A percentile compares a stretch with the other conserved stretches of the same genome.
phyloP scores from a whole-genome alignment of 495 filamentous ascomycete species.

The Penicillium canariense region DNA sequence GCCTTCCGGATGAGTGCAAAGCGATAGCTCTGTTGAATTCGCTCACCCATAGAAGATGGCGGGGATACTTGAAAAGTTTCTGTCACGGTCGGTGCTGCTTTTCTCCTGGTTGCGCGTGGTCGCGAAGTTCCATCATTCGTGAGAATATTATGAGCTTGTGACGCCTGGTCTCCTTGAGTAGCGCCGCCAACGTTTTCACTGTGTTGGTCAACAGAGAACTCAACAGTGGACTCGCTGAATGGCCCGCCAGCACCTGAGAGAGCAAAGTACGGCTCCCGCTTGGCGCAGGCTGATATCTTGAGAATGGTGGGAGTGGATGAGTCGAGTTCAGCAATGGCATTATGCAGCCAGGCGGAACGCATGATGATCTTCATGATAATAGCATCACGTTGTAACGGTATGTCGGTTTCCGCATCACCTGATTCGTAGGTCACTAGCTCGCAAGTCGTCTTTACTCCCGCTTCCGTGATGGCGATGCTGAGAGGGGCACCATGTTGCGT shows the following conservation, averaged over 20 bases:
- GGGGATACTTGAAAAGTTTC: constrained; percentile 50
- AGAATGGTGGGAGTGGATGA: constrained; percentile 63
- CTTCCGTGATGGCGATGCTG: constrained; percentile 76
- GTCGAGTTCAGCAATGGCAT: constrained; percentile 80
- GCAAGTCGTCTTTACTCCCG: constrained; percentile 86
- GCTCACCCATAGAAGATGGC: constrained; percentile 40
- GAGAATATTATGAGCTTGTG: constrained; percentile 29
- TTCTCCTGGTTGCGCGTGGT: constrained; percentile 45
- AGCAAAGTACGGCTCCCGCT: constrained; percentile 64
- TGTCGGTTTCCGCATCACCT: constrained; percentile 59
- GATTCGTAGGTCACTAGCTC: constrained; percentile 88
- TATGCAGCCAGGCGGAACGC: constrained; percentile 76
- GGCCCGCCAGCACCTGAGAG: constrained; percentile 68
- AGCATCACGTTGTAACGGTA: constrained; percentile 76
- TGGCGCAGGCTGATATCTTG: constrained; percentile 61
- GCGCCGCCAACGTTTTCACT: constrained; percentile 16
- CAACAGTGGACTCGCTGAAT: constrained; percentile 76
- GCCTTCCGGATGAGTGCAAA: constrained; percentile 83
- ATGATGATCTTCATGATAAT: constrained; percentile 93
- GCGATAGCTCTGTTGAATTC: constrained; percentile 58
- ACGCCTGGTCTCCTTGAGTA: constrained; percentile 8
- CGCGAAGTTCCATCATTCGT: constrained; percentile 39
- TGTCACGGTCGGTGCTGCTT: constrained; percentile 43
- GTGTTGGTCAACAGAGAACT: constrained; percentile 74
- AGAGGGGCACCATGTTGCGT: constrained; percentile 67